These are phyloP conservation scores for Geosmithia flava DNA, from an alignment of 2,329 filamentous ascomycete species.

Conservation along the genomic window DNA sequence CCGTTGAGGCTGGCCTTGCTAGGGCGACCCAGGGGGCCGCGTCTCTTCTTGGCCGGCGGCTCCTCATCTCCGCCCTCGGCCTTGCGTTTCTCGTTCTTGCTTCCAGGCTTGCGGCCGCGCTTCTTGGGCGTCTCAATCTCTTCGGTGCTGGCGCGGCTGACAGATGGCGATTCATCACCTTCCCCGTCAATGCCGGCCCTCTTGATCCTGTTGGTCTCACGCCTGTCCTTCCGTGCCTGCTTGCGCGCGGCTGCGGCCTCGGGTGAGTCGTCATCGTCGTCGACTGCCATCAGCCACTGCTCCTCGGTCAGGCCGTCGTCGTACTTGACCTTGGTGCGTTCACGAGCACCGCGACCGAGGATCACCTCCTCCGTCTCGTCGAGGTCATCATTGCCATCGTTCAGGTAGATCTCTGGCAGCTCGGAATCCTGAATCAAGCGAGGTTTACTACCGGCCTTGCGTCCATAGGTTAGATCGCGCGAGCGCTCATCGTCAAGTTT, in stretches of 20 bases:
- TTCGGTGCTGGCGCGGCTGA: slow-evolving; percentile 75
- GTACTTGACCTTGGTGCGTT: slow-evolving; percentile 88
- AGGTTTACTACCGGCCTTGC: slow-evolving; percentile 44
- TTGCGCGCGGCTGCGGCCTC: slow-evolving; percentile 89
- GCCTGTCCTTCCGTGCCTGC: slow-evolving; percentile 69
- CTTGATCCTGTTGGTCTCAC: slow-evolving; percentile 64
- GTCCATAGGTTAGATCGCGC: slow-evolving; percentile 59
- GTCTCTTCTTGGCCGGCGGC: slow-evolving; percentile 66
- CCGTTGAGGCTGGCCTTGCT: slow-evolving; percentile 38
- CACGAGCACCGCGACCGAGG: slow-evolving; percentile 80
- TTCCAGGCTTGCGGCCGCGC: slow-evolving; percentile 68
- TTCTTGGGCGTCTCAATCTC: slow-evolving; percentile 67
- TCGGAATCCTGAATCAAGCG: slow-evolving; percentile 82
- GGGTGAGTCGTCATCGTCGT: slow-evolving; percentile 89
- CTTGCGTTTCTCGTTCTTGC: slow-evolving; percentile 76
- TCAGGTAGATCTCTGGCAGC: slow-evolving; percentile 86
- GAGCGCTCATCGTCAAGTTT: slow-evolving; percentile 67
- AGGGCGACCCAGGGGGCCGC: slow-evolving; percentile 55
- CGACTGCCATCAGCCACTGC: slow-evolving; percentile 96
- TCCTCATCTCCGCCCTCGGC: slow-evolving; percentile 67
- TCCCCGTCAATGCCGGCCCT: slow-evolving; percentile 22
- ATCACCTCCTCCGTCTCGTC: slow-evolving; percentile 69
- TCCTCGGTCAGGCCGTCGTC: slow-evolving; percentile 97
- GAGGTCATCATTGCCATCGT: slow-evolving; percentile 61
- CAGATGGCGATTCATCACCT: slow-evolving; percentile 58